These are phyloP conservation scores for Cinchona pubescens DNA, from an alignment of 257 asterid genomes.

Conservation along the genomic window DNA sequence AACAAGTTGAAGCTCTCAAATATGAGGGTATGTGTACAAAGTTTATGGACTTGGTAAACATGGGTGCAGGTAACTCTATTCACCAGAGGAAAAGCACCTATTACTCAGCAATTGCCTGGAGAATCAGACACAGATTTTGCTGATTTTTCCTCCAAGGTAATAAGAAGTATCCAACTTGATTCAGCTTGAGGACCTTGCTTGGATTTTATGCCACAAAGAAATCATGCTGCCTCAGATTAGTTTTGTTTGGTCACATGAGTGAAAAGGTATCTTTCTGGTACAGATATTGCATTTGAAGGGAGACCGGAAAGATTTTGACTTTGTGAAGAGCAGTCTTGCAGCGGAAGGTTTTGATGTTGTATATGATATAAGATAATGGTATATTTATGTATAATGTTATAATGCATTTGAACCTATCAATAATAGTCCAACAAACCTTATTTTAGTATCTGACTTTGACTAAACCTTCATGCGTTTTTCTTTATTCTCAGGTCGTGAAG, in stretches of 20 bases:
- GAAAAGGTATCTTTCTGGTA: conserved; percentile 1
- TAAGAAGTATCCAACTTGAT: neutral
- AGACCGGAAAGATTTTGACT: conserved; percentile 82
- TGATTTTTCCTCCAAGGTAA: conserved; percentile 76
- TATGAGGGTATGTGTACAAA: neutral
- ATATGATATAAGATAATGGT: conserved; percentile 96
- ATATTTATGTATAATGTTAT: conserved; percentile 4
- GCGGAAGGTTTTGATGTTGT: conserved; percentile 91
- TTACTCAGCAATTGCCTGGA: conserved; percentile 84
- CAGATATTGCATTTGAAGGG: conserved; percentile 94
- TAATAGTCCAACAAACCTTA: neutral
- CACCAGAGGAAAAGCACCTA: conserved; percentile 97
- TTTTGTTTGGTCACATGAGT: neutral
- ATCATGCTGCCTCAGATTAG: neutral
- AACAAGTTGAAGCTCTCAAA: neutral
- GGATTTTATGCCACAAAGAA: neutral
- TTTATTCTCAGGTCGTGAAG: conserved; percentile 75
- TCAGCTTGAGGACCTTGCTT: neutral
- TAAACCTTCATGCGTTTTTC: neutral
- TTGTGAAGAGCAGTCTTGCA: conserved; percentile 85
- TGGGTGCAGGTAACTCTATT: conserved; percentile 79
- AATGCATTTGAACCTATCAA: neutral
- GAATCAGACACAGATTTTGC: conserved; percentile 75
- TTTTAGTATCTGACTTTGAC: neutral
- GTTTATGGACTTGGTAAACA: neutral